Base-by-base conservation (phyloP, 139 green algal species). In the Chlamydomonas sphaeroides region DNA sequence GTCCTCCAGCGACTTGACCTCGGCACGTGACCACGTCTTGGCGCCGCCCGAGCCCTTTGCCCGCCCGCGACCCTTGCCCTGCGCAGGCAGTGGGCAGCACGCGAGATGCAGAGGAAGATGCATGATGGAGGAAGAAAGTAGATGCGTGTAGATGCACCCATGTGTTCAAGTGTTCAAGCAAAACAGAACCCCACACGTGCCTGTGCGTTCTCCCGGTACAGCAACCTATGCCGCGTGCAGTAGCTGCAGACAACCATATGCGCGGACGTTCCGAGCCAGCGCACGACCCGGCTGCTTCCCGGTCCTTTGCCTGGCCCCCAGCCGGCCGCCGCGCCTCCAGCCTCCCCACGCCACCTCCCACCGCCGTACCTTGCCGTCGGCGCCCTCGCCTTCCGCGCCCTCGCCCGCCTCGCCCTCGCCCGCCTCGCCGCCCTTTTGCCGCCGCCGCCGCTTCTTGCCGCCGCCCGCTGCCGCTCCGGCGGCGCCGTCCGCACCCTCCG, bases 1-100 rank as follows among this genome's bases (percentile, higher is more conserved):
- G 51, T 90, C 84, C 82, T 91, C 86, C 63, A 95, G 62, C 28
- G 53, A 2, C 83, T 93, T 89, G 28, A 90, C 38, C 66, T 93
- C 85, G 11, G 36, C 42, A 23, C 57, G 75, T 26, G 53, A 84
- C 88, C 91, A 93, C 11, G 38, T 25, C 56, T 66, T 67, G n/a
- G 36, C 20, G 39, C 33, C 20, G 63, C 33, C 30, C 83, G 8
- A 25, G 68, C 49, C 41, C 39, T 15, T 30, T 49, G 3, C 61
- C 42, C 21, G 8, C 63, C 39, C 61, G 32, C 32, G 48, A 42
- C 45, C 70, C 32, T 7, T 56, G 35, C 32, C 56, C 56, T 53
- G 45, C 11, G 11, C 17, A 14, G 36, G 36, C 17, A 7, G 65
- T 51, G 36, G 65, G 36, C 25, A 72, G 35, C 35, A n/a, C 36